These are phyloP conservation scores for Thelephora ganbajun DNA, from an alignment of 768 basidiomycete genomes.

Conservation along the genomic window DNA sequence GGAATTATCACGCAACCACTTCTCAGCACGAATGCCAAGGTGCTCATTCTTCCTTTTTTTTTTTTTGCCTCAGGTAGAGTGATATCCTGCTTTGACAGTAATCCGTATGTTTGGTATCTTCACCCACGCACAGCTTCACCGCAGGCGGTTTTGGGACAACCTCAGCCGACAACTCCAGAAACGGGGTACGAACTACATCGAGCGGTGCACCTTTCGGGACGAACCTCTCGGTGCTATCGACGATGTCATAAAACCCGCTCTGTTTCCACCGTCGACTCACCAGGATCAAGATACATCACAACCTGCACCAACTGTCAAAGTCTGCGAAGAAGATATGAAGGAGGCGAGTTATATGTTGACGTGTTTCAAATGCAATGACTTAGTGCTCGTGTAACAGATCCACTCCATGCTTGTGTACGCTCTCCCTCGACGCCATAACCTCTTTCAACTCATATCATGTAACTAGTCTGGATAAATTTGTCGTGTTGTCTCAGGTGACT, in stretches of 20 bases:
- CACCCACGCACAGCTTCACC: constrained; percentile 29
- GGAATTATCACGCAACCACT: too few species aligned
- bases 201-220: constrained; percentile 32
- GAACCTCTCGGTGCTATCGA: constrained; percentile 19
- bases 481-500: constrained; percentile 15
- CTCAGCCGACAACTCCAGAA: constrained; percentile 25
- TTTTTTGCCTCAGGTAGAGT: too few species aligned
- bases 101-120: constrained; percentile 36
- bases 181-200: constrained; percentile 35
- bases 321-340: constrained; percentile 30
- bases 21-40: too few species aligned
- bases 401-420: constrained; percentile 48
- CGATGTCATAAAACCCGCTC: constrained; percentile 32
- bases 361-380: too few species aligned
- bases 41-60: too few species aligned
- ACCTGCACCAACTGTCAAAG: constrained; percentile 19
- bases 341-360: too few species aligned
- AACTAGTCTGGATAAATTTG: constrained; percentile 15
- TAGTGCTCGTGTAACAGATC: too few species aligned
- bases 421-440: too few species aligned
- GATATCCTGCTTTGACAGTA: too few species aligned
- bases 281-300: too few species aligned
- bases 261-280: constrained; percentile 32
- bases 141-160: constrained; percentile 28
- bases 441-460: neutral